Percentiles rank a stretch among this genome's conserved stretches.
phyloP scores from a whole-genome alignment of 2,329 filamentous ascomycete species.

The Periconia sp. region DNA sequence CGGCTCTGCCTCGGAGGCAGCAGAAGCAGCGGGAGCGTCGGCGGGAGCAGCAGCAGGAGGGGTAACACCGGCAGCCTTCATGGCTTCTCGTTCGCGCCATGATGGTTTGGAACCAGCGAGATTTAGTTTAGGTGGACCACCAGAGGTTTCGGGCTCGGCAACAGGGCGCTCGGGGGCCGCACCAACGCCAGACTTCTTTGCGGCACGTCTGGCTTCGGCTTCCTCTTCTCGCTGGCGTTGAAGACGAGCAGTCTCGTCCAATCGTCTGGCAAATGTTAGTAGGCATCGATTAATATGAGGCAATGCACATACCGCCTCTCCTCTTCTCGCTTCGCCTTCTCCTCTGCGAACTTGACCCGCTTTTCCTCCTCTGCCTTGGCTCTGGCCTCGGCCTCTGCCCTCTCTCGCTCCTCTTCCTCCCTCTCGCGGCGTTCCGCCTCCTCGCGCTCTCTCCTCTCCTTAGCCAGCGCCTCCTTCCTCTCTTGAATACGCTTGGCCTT shows the following conservation, averaged over 20 bases:
- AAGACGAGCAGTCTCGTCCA: conserved; percentile 66
- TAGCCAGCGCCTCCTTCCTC: conserved; percentile 78
- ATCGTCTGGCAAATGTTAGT: conserved; percentile 58
- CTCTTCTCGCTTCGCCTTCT: conserved; percentile 66
- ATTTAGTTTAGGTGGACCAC: conserved; percentile 66
- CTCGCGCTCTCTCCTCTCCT: conserved; percentile 83
- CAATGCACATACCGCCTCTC: conserved; percentile 60
- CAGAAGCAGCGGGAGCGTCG: conserved; percentile 38
- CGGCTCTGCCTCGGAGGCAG: conserved; percentile 37
- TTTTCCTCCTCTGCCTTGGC: conserved; percentile 79
- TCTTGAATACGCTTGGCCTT: conserved; percentile 89
- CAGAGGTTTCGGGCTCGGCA: conserved; percentile 44
- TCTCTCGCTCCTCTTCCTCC: conserved; percentile 85
- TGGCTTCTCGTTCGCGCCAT: conserved; percentile 76
- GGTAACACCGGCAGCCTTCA: conserved; percentile 43
- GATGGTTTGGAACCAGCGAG: conserved; percentile 68
- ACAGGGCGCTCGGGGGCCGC: conserved; percentile 37
- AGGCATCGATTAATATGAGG: conserved; percentile 6
- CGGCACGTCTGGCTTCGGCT: conserved; percentile 76
- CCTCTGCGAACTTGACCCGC: conserved; percentile 74
- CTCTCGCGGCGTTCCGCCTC: conserved; percentile 77
- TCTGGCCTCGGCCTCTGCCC: conserved; percentile 85
- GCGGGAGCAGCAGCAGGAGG: conserved; percentile 37
- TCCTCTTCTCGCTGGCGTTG: conserved; percentile 89
- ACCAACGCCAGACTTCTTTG: conserved; percentile 59